Percentiles rank a stretch among this genome's conserved stretches.
phyloP scores from a whole-genome alignment of 1,284 basidiomycete genomes.

The Somion occarium region DNA sequence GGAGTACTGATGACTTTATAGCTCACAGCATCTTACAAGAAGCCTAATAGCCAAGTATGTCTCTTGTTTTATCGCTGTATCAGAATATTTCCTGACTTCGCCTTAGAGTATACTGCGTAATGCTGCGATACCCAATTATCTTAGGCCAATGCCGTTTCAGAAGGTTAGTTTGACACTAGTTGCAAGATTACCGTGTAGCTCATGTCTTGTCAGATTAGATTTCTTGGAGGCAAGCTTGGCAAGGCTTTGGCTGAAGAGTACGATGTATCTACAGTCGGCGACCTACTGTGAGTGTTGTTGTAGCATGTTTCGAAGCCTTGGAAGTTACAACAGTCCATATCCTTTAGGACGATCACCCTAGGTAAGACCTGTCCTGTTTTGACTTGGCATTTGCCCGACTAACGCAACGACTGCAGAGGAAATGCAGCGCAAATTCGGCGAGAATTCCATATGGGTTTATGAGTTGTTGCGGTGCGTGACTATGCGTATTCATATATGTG shows the following conservation, averaged over 20 bases:
- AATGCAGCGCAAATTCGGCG: slow-evolving; percentile 81
- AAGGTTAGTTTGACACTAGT: slow-evolving; percentile 48
- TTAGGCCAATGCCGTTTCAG: slow-evolving; percentile 80
- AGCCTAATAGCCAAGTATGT: slow-evolving; percentile 77
- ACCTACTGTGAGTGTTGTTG: slow-evolving; percentile 64
- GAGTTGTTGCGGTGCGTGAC: slow-evolving; percentile 64
- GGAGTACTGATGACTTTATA: slow-evolving; percentile 32
- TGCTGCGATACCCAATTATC: slow-evolving; percentile 77
- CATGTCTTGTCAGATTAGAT: slow-evolving; percentile 69
- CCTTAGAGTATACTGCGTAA: slow-evolving; percentile 76
- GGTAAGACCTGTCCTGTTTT: no score
- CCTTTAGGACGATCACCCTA: no score
- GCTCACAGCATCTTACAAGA: slow-evolving; percentile 87
- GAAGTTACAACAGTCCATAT: no score
- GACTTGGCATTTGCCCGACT: neutral
- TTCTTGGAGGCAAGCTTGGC: slow-evolving; percentile 93
- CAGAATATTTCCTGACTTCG: neutral
- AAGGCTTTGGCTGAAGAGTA: slow-evolving; percentile 84
- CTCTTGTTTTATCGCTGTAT: neutral
- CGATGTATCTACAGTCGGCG: slow-evolving; percentile 84
- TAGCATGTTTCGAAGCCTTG: neutral
- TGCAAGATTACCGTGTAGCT: neutral
- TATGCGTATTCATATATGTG: no score
- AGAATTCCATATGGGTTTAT: slow-evolving; percentile 87
- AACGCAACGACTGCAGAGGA: slow-evolving; percentile 47